Base-by-base conservation (phyloP, 352 stramenopile species). In the Globisporangium nagaii region DNA sequence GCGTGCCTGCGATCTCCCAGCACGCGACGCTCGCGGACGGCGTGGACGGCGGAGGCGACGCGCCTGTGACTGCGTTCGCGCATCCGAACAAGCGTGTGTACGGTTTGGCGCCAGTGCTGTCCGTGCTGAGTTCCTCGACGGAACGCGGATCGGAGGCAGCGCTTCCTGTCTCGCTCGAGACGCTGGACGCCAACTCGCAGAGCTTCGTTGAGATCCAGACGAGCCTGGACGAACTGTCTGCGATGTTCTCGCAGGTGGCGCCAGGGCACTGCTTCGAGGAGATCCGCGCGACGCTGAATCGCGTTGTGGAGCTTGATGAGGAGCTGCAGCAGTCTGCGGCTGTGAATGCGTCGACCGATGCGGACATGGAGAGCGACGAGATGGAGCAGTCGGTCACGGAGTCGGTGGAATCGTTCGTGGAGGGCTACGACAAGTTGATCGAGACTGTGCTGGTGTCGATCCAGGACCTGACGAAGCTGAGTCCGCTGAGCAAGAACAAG, bases 381-480 rank as follows among this genome's bases (percentile, higher is more conserved):
- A 30, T 49, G 7, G 52, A 57, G 0, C 56, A 51, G 31, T 35
- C 15, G 2, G 65, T 67, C 32, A 20, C 45, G 1, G 62, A 70
- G 24, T 75, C 62, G 31, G 53, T 79, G 34, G 36, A 63, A 25
- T 30, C 46, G 31, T 91, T 93, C 53, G 70, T 62, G 17, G 56
- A 72, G 28, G 46, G 66, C 15, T 89, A 85, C 53, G 82, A 94
- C 57, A 79, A 75, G 45, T 56, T 94, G 13, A 70, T 94, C 3
- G 76, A 86, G 47, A 86, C 72, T 1, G 76, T 94, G 39, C 57
- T 94, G 15, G 76, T 92, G 31, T 80, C 81, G 17, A 88, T 94
- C 40, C 84, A 94, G 52, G 75, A 92, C 27, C 44, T 90, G 55
- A 91, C 82, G 0, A 91, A 86, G 46, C 51, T 77, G 0, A 47